Evolutionary conservation across 2,329 filamentous ascomycete species (phyloP), one percentile per base, ranked within the genome.

Genomic region (Pseudogymnoascus sp.): DNA sequence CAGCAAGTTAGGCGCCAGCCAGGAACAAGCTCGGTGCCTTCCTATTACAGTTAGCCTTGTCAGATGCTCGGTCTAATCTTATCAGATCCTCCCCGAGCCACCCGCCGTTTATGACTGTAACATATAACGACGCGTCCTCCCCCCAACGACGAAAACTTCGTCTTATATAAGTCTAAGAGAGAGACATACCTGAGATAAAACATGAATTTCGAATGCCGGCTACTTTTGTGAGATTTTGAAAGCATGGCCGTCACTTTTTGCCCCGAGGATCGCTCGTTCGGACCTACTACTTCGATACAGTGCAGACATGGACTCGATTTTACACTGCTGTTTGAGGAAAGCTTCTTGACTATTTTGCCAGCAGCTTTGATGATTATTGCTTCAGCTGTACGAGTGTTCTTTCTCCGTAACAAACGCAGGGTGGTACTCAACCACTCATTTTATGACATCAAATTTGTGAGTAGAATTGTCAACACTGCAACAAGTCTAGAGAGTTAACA

Each of bases 241-340:
- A 33, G n/a, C 47, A 54, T 54, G 47, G 29, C 29, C n/a, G 47
- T 17, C 29, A 15, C 47, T 2, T 33, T 54, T 31, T 54, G 47
- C 9, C 47, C 47, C 5, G 47, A 54, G 26, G 47, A 54, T 10
- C 47, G 29, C 9, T 54, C 47, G 4, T 54, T 54, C 9, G 26
- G 47, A 2, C 47, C 47, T 17, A 33, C 13, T 29, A 54, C 47
- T 4, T 54, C 47, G 9, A 15, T 11, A 54, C 47, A 54, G 11
- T 54, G 47, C 29, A 54, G 47, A 54, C 47, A 54, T 33, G 47
- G 47, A 7, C 47, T 54, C 26, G 47, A 54, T 54, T 54, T 54
- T 7, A 54, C 47, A 17, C 29, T 54, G 11, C 47, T 54, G 11
- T 54, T 54, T 5, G 26, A 54, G 47, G 47, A 54, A 54, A 54